phyloP scores from a whole-genome alignment of 306 rosid genomes.

The Prunus fruticosa region DNA sequence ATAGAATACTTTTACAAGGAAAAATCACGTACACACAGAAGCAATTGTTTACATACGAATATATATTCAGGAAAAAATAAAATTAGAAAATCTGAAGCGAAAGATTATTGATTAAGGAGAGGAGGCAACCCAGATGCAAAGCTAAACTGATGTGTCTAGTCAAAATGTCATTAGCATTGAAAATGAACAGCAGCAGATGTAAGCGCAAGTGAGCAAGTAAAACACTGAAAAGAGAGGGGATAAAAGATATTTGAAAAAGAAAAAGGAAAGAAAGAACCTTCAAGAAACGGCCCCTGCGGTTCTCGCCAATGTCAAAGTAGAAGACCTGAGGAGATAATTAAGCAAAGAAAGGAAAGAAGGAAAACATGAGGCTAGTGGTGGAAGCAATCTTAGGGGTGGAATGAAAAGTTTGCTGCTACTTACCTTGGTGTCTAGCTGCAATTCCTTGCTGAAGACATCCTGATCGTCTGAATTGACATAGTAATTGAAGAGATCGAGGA shows the following conservation, averaged over 20 bases:
- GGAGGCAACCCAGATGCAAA: neutral
- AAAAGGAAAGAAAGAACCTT: conserved; percentile 48
- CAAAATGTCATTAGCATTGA: neutral
- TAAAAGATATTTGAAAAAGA: neutral
- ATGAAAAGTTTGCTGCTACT: neutral
- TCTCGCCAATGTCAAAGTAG: conserved; percentile 98
- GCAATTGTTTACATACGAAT: neutral
- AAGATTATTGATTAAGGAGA: neutral
- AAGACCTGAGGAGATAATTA: conserved; percentile 51
- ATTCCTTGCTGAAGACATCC: conserved; percentile 94
- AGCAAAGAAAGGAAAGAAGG: neutral
- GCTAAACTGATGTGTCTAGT: neutral
- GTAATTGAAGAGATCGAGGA: conserved; percentile 97
- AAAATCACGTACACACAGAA: neutral
- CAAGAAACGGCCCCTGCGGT: conserved; percentile 97
- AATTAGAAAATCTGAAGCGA: neutral
- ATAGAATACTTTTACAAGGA: no score
- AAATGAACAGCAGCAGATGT: no score
- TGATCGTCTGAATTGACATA: conserved; percentile 89
- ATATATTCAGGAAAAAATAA: neutral
- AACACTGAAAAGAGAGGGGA: neutral
- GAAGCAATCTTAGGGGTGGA: neutral
- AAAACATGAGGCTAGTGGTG: neutral
- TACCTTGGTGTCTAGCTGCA: conserved; percentile 96
- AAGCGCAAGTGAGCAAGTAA: neutral